These are phyloP conservation scores for Paecilomyces dactylethromorphus DNA, from an alignment of 2,329 filamentous ascomycete species.

Conservation along the genomic window DNA sequence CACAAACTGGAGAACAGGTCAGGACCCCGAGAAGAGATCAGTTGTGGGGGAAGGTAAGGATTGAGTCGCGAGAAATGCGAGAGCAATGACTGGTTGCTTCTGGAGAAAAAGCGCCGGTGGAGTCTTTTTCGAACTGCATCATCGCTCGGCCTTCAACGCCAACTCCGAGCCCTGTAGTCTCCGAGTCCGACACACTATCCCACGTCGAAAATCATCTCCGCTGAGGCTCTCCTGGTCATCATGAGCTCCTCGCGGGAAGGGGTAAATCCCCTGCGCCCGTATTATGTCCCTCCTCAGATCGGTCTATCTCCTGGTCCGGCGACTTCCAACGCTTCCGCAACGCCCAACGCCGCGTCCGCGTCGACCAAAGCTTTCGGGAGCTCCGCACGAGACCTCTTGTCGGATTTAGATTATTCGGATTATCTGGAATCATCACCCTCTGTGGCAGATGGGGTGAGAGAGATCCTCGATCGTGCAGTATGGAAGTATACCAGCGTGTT, in stretches of 20 bases:
- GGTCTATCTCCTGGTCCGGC: slow-evolving; percentile 45
- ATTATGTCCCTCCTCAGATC: slow-evolving; percentile 60
- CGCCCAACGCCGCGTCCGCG: slow-evolving; percentile 26
- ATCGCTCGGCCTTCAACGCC: background rate
- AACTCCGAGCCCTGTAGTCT: background rate
- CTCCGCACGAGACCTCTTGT: slow-evolving; percentile 75
- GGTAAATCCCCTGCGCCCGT: slow-evolving; percentile 54
- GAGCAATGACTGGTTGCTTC: background rate
- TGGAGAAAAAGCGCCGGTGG: background rate
- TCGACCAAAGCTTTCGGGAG: slow-evolving; percentile 47
- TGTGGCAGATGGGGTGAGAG: slow-evolving; percentile 65
- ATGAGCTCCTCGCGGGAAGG: slow-evolving; percentile 46
- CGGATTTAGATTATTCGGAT: slow-evolving; percentile 86
- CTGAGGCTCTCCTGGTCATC: slow-evolving; percentile 6
- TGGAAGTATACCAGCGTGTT: slow-evolving; percentile 89
- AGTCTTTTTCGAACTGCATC: background rate
- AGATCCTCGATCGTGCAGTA: slow-evolving; percentile 73
- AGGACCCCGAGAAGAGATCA: background rate
- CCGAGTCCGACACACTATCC: slow-evolving; percentile 2
- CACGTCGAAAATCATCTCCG: slow-evolving; percentile 5
- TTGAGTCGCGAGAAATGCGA: background rate
- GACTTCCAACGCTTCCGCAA: slow-evolving; percentile 27
- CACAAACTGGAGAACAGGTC: background rate
- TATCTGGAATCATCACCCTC: slow-evolving; percentile 76
- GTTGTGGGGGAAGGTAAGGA: background rate